phyloP scores from a whole-genome alignment of 257 asterid species.

The Galeopsis tetrahit region DNA sequence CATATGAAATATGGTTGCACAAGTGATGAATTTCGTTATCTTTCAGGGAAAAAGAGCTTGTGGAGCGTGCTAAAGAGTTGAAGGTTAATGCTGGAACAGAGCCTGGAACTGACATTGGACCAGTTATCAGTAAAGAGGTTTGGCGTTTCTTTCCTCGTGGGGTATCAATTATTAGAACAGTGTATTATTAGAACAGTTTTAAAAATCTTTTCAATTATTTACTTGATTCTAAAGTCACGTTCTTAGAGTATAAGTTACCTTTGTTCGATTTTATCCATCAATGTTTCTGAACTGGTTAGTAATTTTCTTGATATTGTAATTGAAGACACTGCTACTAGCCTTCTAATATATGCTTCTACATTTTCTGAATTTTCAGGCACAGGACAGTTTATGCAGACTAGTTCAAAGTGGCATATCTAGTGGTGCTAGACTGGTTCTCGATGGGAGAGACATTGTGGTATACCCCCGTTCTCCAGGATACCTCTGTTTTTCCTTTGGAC shows the following conservation, averaged over 20 bases:
- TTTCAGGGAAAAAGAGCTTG: conserved; percentile 49
- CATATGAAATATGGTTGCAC: background rate
- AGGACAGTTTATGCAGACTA: conserved; percentile 48
- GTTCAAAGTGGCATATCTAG: conserved; percentile 45
- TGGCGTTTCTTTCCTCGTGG: background rate
- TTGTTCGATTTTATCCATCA: background rate
- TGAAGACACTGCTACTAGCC: no score
- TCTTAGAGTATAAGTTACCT: background rate
- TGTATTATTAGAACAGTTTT: background rate
- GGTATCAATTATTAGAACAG: conserved; percentile 8
- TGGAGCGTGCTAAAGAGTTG: conserved; percentile 43
- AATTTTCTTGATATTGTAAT: no score
- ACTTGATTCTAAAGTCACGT: background rate
- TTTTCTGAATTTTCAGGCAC: conserved; percentile 40
- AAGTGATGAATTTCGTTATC: conserved; percentile 4
- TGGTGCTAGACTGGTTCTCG: conserved; percentile 56
- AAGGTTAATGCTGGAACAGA: conserved; percentile 55
- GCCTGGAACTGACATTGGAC: conserved; percentile 53
- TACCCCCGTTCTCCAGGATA: conserved; percentile 10
- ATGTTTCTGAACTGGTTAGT: no score
- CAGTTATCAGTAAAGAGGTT: conserved; percentile 54
- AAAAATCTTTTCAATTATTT: background rate
- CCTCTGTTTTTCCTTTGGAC: background rate
- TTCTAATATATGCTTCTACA: background rate
- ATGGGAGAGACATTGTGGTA: conserved; percentile 56